Percentiles rank a stretch among this genome's conserved stretches.
phyloP scores from a whole-genome alignment of 2,329 filamentous ascomycete genomes.

The Geosmithia morbida region DNA sequence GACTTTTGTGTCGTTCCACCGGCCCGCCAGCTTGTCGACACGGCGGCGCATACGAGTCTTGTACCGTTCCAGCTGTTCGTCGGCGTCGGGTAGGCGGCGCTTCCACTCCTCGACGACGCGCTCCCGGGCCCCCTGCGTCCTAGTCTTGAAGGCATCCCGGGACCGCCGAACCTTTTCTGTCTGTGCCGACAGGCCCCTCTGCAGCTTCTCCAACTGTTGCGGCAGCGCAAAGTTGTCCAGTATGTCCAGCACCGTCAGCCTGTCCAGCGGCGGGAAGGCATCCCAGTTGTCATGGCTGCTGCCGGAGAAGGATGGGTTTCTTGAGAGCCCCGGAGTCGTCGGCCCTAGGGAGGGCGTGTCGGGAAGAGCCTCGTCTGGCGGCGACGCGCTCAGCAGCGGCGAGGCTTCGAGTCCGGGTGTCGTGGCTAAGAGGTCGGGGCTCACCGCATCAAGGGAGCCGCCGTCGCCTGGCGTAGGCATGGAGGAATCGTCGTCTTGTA shows the following conservation, averaged over 20 bases:
- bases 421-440: background rate
- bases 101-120: slow-evolving; percentile 90
- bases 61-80: slow-evolving; percentile 88
- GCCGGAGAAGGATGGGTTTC: slow-evolving; percentile 69
- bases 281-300: slow-evolving; percentile 84
- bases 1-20: slow-evolving; percentile 80
- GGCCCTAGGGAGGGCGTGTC: slow-evolving; percentile 38
- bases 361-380: slow-evolving; percentile 24
- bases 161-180: slow-evolving; percentile 75
- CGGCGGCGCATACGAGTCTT: slow-evolving; percentile 72
- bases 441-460: background rate
- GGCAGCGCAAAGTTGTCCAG: slow-evolving; percentile 87
- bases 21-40: slow-evolving; percentile 72
- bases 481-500: background rate
- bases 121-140: slow-evolving; percentile 66
- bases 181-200: slow-evolving; percentile 68
- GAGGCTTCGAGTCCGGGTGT: background rate
- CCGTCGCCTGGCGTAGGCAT: background rate
- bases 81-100: slow-evolving; percentile 68
- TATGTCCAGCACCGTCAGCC: slow-evolving; percentile 80
- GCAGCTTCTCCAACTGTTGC: slow-evolving; percentile 81
- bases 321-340: slow-evolving; percentile 41
- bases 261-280: slow-evolving; percentile 73
- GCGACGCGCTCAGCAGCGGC: slow-evolving; percentile 19
- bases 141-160: slow-evolving; percentile 63